These are phyloP conservation scores for Blakeslea trispora DNA, from an alignment of 371 early-diverging fungal species.

Conservation along the genomic window DNA sequence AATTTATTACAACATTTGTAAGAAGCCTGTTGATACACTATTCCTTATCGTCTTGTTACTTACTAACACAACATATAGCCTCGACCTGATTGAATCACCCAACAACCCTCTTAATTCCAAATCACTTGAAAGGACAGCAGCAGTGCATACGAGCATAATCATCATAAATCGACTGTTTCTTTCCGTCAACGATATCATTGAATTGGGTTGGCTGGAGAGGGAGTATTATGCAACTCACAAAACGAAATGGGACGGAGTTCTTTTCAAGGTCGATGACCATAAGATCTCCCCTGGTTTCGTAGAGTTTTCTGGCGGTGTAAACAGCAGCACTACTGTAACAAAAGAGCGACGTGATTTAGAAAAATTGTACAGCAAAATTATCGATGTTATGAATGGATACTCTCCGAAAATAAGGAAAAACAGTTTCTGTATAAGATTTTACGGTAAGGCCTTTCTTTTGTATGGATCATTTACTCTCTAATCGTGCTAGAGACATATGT, in stretches of 20 bases:
- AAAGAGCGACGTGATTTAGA: conserved; percentile 12
- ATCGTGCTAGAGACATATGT: no score
- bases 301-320: conserved; percentile 16
- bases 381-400: conserved; percentile 12
- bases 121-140: conserved; percentile 18
- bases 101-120: conserved; percentile 12
- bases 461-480: conserved; percentile 5
- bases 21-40: conserved; percentile 8
- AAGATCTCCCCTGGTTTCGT: conserved; percentile 14
- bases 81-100: conserved; percentile 16
- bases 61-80: conserved; percentile 15
- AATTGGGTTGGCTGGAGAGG: conserved; percentile 15
- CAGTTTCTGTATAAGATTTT: conserved; percentile 15
- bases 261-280: conserved; percentile 16
- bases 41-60: conserved; percentile 5
- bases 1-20: conserved; percentile 14
- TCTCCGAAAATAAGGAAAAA: conserved; percentile 9
- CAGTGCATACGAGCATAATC: conserved; percentile 8
- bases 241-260: conserved; percentile 16
- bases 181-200: conserved; percentile 7
- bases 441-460: conserved; percentile 14
- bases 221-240: conserved; percentile 16
- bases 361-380: conserved; percentile 13
- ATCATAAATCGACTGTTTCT: conserved; percentile 17
- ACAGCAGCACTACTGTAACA: conserved; percentile 8